Evolutionary conservation across 495 filamentous ascomycete genomes (phyloP).

Genomic region (Amniculicola lignicola): DNA sequence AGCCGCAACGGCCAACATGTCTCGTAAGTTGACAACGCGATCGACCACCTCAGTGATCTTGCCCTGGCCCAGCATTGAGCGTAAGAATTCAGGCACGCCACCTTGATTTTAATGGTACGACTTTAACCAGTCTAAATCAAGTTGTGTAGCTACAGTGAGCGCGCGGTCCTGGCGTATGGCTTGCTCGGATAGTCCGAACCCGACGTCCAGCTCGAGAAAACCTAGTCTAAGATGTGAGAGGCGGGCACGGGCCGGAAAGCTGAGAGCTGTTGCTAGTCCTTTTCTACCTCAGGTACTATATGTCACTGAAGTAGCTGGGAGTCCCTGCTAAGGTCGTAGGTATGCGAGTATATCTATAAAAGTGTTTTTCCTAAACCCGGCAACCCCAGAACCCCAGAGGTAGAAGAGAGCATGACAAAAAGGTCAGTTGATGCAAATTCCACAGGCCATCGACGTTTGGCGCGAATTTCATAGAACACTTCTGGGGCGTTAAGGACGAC

Average conservation of each 20-base stretch:
- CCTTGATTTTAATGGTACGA: constrained; percentile 31
- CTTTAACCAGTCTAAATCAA: constrained; percentile 33
- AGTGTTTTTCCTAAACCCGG: constrained; percentile 13
- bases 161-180: neutral
- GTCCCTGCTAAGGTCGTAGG: constrained; percentile 16
- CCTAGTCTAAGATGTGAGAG: constrained; percentile 6
- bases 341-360: constrained; percentile 13
- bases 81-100: constrained; percentile 24
- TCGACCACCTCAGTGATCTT: neutral
- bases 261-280: constrained; percentile 32
- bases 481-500: constrained; percentile 20
- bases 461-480: constrained; percentile 2
- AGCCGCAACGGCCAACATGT: constrained; percentile 24
- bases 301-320: constrained; percentile 28
- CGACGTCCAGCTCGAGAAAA: neutral
- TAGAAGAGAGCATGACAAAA: constrained; percentile 19
- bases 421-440: constrained; percentile 26
- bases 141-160: constrained; percentile 14
- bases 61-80: constrained; percentile 18
- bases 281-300: constrained; percentile 37
- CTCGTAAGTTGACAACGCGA: neutral
- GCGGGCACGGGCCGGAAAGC: constrained; percentile 15
- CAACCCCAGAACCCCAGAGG: constrained; percentile 1
- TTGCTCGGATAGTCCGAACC: neutral
- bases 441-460: constrained; percentile 16